phyloP scores from a whole-genome alignment of 768 basidiomycete genomes.

The Pleurotus salmoneostramineus region DNA sequence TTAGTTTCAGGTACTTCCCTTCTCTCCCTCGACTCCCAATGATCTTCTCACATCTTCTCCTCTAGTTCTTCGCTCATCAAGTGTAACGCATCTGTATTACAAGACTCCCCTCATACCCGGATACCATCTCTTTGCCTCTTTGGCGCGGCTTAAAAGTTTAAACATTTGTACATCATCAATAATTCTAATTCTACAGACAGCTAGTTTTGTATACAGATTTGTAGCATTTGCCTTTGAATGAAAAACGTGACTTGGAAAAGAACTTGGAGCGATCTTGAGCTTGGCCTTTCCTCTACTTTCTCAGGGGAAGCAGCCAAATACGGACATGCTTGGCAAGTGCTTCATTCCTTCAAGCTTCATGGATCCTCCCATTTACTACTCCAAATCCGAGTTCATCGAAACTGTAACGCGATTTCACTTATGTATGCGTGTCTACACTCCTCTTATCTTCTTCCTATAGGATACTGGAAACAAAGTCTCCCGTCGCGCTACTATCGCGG shows the following conservation, averaged over 20 bases:
- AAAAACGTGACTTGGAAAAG: constrained; percentile 6
- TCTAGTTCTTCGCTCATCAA: constrained; percentile 1
- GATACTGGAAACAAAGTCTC: constrained; percentile 97
- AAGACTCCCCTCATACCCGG: constrained; percentile 4
- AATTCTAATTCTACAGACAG: constrained; percentile 4
- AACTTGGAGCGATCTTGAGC: neutral
- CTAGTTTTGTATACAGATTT: constrained; percentile 7
- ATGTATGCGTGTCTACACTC: neutral
- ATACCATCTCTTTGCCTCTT: constrained; percentile 6
- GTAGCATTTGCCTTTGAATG: constrained; percentile 1
- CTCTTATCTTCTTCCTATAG: constrained; percentile 30
- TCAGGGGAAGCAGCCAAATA: neutral
- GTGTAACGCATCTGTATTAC: constrained; percentile 5
- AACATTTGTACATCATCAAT: constrained; percentile 1
- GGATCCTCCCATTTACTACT: constrained; percentile 77
- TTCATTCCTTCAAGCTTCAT: too few relatives aligned
- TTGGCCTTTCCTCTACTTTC: too few relatives aligned
- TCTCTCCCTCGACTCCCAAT: neutral
- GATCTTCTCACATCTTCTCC: neutral
- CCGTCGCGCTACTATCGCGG: constrained; percentile 84
- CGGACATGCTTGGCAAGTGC: neutral
- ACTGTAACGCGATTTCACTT: constrained; percentile 49
- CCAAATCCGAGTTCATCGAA: constrained; percentile 83
- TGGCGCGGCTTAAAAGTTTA: constrained; percentile 1
- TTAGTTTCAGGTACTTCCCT: constrained; percentile 3